phyloP scores from a whole-genome alignment of 2,329 filamentous ascomycete genomes.

The Colletotrichum chlorophyti region DNA sequence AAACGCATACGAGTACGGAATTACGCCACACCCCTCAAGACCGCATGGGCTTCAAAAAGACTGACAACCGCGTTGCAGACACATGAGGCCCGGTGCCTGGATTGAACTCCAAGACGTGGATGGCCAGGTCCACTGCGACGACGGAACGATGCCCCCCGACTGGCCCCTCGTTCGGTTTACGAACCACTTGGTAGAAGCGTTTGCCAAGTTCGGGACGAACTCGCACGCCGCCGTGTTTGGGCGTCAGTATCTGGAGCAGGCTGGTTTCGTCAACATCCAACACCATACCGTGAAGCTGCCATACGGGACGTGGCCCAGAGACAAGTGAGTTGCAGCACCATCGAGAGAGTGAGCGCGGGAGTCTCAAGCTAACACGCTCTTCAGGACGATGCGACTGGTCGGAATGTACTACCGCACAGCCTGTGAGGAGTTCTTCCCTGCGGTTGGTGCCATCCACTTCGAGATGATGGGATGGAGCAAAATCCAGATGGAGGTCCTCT shows the following conservation, averaged over 20 bases:
- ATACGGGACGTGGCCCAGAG: constrained; percentile 53
- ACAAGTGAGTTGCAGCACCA: constrained; percentile 35
- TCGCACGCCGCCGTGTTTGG: constrained; percentile 46
- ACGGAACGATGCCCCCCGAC: constrained; percentile 40
- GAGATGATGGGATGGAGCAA: constrained; percentile 44
- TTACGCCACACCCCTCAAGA: neutral
- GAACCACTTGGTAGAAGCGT: constrained; percentile 42
- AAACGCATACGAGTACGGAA: constrained; percentile 37
- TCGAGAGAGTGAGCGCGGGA: neutral
- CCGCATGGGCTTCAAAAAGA: neutral
- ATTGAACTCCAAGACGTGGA: constrained; percentile 54
- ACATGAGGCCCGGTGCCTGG: constrained; percentile 52
- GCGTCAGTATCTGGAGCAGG: constrained; percentile 41
- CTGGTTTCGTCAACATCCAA: constrained; percentile 49
- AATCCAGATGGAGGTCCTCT: constrained; percentile 36
- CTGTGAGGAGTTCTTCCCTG: constrained; percentile 49
- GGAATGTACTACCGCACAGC: constrained; percentile 50
- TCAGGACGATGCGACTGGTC: constrained; percentile 44
- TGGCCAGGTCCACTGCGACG: constrained; percentile 45
- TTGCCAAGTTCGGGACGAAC: constrained; percentile 44
- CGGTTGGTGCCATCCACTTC: constrained; percentile 47
- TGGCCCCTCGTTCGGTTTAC: constrained; percentile 43
- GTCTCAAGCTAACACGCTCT: neutral
- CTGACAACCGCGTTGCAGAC: constrained; percentile 30
- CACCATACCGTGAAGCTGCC: constrained; percentile 51